Evolutionary conservation across 495 filamentous ascomycete species (phyloP).

Genomic region (Lasiosphaeria miniovina): DNA sequence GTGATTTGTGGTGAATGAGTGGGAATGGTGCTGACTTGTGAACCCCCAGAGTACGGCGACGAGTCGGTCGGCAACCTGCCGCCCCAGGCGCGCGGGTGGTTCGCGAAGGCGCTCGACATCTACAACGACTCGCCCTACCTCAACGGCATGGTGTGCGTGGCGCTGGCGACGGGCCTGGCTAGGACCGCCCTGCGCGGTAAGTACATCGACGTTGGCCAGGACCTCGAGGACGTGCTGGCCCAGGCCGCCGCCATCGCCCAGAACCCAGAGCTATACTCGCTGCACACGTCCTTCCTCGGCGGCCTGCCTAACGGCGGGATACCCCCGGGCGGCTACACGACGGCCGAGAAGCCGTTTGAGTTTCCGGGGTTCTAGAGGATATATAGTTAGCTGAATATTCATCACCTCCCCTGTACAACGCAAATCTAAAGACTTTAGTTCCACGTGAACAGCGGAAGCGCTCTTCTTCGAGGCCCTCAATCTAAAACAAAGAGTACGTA

Average conservation of each 20-base stretch:
- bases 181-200: conserved; percentile 27
- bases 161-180: conserved; percentile 28
- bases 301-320: conserved; percentile 23
- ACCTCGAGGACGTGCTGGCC: conserved; percentile 31
- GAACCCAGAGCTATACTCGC: conserved; percentile 22
- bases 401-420: too few relatives aligned
- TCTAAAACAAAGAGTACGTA: too few relatives aligned
- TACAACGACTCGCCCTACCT: conserved; percentile 36
- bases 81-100: conserved; percentile 13
- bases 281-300: conserved; percentile 31
- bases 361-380: conserved; percentile 28
- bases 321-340: conserved; percentile 15
- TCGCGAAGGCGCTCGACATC: conserved; percentile 23
- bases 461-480: too few relatives aligned
- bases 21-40: background rate
- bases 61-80: conserved; percentile 25
- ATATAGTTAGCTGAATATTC: too few relatives aligned
- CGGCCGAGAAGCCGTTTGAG: conserved; percentile 21
- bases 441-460: too few relatives aligned
- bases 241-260: conserved; percentile 24
- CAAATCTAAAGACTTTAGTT: too few relatives aligned
- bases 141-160: conserved; percentile 36
- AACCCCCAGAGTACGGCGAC: conserved; percentile 23
- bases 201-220: conserved; percentile 34
- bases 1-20: background rate